A percentile compares a stretch with the other conserved stretches of the same genome.
These are phyloP conservation scores for Pseudogymnoascus sp. DNA, from an alignment of 2,329 filamentous ascomycete species.

Conservation along the genomic window DNA sequence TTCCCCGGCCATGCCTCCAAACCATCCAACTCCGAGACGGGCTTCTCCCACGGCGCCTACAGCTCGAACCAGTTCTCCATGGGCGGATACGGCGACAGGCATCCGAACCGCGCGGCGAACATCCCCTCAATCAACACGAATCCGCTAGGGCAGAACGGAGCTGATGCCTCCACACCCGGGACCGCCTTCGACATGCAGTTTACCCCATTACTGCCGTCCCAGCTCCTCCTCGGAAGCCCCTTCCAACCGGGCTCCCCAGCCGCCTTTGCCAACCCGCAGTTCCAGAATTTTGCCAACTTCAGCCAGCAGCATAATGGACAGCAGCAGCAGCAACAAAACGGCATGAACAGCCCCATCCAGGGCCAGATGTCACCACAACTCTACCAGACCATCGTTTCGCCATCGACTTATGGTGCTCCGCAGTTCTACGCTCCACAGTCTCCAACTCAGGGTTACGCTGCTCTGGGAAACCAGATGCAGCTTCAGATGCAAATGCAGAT, in stretches of 20 bases:
- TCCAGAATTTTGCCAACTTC: constrained; percentile 74
- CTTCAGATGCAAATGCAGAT: constrained; percentile 37
- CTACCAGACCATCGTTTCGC: constrained; percentile 79
- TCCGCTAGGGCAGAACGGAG: constrained; percentile 48
- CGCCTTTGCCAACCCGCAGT: constrained; percentile 84
- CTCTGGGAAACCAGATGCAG: constrained; percentile 35
- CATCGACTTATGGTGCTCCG: constrained; percentile 71
- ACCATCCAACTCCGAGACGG: constrained; percentile 73
- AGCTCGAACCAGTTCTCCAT: constrained; percentile 66
- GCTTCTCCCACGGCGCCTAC: constrained; percentile 89
- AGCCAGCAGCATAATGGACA: constrained; percentile 50
- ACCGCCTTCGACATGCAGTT: constrained; percentile 97
- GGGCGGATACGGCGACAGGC: constrained; percentile 76
- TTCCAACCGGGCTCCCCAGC: constrained; percentile 93
- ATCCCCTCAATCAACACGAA: constrained; percentile 85
- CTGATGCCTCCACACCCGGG: constrained; percentile 77
- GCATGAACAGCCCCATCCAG: constrained; percentile 63
- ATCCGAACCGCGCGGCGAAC: constrained; percentile 68
- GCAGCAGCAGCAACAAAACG: constrained; percentile 39
- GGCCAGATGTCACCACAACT: constrained; percentile 70
- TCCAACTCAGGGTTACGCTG: constrained; percentile 65
- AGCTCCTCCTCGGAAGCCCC: constrained; percentile 87
- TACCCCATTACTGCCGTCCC: constrained; percentile 87
- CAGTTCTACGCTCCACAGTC: constrained; percentile 83
- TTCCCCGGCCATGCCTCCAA: constrained; percentile 67